Conservation (phyloP, 1,284 basidiomycete species). For the Exobasidium rhododendri region DNA sequence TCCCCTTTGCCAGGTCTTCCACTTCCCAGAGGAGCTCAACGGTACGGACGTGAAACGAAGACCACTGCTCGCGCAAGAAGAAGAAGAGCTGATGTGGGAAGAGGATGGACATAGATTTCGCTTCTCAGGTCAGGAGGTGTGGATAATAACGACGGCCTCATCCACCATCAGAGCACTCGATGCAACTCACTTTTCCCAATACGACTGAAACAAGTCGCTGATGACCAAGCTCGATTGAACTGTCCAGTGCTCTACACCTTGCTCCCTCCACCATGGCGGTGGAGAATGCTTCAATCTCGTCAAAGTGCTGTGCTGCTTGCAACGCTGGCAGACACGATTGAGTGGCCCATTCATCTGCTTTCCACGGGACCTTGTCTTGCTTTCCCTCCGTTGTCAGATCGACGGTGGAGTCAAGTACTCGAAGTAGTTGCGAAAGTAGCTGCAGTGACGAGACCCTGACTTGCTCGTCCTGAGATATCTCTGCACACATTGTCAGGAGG, state of each 20-base stretch:
- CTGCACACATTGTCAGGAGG: neutral
- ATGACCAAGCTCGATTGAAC: constrained; percentile 21
- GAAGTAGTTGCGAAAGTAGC: neutral
- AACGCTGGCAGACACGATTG: constrained; percentile 21
- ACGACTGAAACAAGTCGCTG: neutral
- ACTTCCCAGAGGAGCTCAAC: constrained; percentile 77
- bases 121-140: too few species aligned
- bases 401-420: neutral
- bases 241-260: constrained; percentile 29
- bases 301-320: constrained; percentile 23
- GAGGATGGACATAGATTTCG: too few species aligned
- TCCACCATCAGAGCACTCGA: too few species aligned
- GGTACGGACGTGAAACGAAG: constrained; percentile 75
- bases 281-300: constrained; percentile 31
- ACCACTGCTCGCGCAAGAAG: constrained; percentile 54
- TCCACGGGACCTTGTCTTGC: constrained; percentile 22
- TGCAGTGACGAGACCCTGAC: neutral
- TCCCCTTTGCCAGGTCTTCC: constrained; percentile 20
- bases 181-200: too few species aligned
- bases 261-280: constrained; percentile 32
- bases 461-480: neutral
- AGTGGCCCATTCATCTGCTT: constrained; percentile 21
- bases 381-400: neutral
- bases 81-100: too few species aligned
- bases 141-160: too few species aligned